A percentile compares a stretch with the other conserved stretches of the same genome.
Evolutionary conservation across 2,329 filamentous ascomycete species (phyloP).

Genomic region (Fusarium transvaalense): DNA sequence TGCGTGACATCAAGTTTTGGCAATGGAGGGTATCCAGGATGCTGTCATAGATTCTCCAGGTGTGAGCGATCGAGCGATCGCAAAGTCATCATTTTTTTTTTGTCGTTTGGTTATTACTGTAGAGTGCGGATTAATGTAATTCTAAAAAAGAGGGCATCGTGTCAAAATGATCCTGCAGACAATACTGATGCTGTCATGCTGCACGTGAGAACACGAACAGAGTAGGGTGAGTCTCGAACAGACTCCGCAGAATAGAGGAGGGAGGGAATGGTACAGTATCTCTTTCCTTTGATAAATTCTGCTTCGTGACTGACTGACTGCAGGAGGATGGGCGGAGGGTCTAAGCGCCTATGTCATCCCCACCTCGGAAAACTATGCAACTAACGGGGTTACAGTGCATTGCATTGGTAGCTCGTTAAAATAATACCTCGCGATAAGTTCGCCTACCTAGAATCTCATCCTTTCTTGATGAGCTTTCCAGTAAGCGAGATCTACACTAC

Average conservation of each 20-base stretch:
- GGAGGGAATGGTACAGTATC: constrained; percentile 21
- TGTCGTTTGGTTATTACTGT: background rate
- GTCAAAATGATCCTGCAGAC: background rate
- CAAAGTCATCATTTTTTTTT: background rate
- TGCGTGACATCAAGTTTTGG: constrained; percentile 26
- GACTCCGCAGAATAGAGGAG: background rate
- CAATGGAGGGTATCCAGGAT: constrained; percentile 8
- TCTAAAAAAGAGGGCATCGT: background rate
- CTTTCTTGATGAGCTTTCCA: background rate
- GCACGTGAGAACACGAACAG: constrained; percentile 22
- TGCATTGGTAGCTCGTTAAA: constrained; percentile 10
- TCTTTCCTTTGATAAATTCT: constrained; percentile 21
- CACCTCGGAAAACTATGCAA: constrained; percentile 32
- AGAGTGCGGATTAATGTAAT: background rate
- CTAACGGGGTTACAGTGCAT: constrained; percentile 15
- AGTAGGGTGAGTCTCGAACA: constrained; percentile 7
- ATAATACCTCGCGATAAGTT: constrained; percentile 11
- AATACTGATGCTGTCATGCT: constrained; percentile 7
- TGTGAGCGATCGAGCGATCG: constrained; percentile 16
- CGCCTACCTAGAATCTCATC: no score
- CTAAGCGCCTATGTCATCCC: constrained; percentile 32
- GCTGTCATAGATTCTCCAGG: constrained; percentile 8
- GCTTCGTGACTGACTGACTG: background rate
- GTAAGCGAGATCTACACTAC: background rate
- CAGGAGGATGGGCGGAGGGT: constrained; percentile 14